These are phyloP conservation scores for Aspergillus spinulosporus DNA, from an alignment of 2,329 filamentous ascomycete genomes.

Conservation along the genomic window DNA sequence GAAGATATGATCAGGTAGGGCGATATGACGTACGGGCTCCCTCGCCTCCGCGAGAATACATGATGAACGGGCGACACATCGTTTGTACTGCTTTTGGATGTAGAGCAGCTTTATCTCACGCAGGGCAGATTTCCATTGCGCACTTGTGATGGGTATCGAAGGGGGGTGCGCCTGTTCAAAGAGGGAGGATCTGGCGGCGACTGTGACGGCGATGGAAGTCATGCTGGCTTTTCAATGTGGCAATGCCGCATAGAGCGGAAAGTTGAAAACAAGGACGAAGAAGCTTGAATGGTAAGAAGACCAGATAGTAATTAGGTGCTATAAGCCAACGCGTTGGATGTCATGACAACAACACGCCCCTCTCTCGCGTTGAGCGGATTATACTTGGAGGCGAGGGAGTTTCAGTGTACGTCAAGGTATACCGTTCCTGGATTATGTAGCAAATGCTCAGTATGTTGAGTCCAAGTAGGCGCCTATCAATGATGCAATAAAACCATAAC, in stretches of 20 bases:
- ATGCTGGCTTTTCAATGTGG: not conserved
- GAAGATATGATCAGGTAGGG: not conserved
- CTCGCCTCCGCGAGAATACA: constrained; percentile 32
- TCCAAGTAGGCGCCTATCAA: too few relatives aligned
- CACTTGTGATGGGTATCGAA: constrained; percentile 23
- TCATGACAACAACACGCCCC: constrained; percentile 15
- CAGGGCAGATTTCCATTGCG: constrained; percentile 38
- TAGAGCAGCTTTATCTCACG: constrained; percentile 39
- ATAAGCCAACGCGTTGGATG: constrained; percentile 5
- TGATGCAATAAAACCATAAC: not conserved
- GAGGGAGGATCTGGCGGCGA: constrained; percentile 20
- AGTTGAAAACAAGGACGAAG: not conserved
- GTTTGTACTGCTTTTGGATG: constrained; percentile 41
- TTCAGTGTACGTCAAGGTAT: too few relatives aligned
- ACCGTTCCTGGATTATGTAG: too few relatives aligned
- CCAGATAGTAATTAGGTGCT: not conserved
- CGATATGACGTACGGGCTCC: constrained; percentile 27
- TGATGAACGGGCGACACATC: constrained; percentile 37
- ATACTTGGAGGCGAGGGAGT: not conserved
- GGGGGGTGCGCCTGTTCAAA: constrained; percentile 17
- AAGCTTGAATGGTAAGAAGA: not conserved
- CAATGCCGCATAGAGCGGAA: not conserved
- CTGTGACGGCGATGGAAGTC: not conserved
- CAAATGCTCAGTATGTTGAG: too few relatives aligned
- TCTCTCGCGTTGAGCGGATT: constrained; percentile 5